phyloP scores from a whole-genome alignment of 73 alveolate genomes.

The Paramecium tetraurelia region DNA sequence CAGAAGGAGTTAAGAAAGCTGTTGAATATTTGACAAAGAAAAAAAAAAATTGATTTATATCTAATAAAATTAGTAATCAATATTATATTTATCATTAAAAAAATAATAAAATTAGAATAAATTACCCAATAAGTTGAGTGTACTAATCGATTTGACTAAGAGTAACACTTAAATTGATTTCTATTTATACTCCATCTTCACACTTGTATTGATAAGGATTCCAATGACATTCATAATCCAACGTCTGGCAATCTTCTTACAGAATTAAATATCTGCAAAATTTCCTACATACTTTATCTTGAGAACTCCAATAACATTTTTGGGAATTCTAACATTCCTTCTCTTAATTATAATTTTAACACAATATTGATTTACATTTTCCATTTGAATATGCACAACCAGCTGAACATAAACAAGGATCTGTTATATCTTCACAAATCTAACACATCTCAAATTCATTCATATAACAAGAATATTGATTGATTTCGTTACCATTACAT shows the following conservation, averaged over 20 bases:
- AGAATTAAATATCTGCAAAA: not conserved
- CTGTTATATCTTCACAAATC: not conserved
- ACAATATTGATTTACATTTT: not conserved
- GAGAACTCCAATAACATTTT: conserved; percentile 34
- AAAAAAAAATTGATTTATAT: not conserved
- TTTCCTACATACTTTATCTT: not conserved
- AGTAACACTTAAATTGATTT: not conserved
- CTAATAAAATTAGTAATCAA: not conserved
- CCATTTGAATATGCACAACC: not conserved
- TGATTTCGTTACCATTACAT: conserved; percentile 44
- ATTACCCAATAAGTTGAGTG: not conserved
- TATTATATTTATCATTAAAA: not conserved
- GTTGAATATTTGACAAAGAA: not conserved
- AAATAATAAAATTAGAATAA: not conserved
- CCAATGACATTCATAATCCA: conserved; percentile 43
- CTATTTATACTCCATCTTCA: not conserved
- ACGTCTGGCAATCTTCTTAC: not conserved
- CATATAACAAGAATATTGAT: not conserved
- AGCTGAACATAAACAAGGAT: not conserved
- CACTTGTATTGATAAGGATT: not conserved
- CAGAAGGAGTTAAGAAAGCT: not conserved
- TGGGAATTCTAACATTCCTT: not conserved
- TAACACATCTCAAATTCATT: not conserved
- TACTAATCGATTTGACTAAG: not conserved
- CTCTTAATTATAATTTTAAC: not conserved